Conservation (phyloP, 306 rosid species). For the Trichosanthes truncata region DNA sequence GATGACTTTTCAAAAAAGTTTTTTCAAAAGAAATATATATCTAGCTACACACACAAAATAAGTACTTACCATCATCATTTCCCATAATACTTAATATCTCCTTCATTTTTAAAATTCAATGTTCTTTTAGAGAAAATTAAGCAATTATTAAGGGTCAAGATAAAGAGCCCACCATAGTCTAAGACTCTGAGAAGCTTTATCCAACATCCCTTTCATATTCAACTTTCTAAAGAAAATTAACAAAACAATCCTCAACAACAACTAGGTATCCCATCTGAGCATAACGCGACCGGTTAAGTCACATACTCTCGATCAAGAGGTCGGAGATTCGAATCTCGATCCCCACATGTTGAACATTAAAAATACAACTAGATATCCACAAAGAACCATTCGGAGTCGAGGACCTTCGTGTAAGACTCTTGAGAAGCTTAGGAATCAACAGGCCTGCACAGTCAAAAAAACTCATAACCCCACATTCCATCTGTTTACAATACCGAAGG, state of each 20-base stretch:
- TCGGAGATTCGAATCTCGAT: neutral
- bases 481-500: neutral
- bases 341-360: no score
- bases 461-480: conserved; percentile 1
- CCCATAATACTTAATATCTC: neutral
- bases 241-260: no score
- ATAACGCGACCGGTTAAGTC: no score
- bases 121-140: no score
- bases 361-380: neutral
- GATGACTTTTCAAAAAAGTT: no score
- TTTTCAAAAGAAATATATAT: neutral
- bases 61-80: neutral
- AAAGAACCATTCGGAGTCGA: neutral
- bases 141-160: neutral
- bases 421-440: neutral
- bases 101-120: no score
- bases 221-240: no score
- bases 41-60: no score
- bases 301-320: neutral
- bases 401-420: neutral
- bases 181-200: no score
- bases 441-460: neutral
- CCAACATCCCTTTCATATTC: no score
- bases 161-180: neutral
- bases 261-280: no score